Percentiles rank a stretch among this genome's conserved stretches.
phyloP scores from a whole-genome alignment of 352 stramenopile species.

The Pythium chondricola region DNA sequence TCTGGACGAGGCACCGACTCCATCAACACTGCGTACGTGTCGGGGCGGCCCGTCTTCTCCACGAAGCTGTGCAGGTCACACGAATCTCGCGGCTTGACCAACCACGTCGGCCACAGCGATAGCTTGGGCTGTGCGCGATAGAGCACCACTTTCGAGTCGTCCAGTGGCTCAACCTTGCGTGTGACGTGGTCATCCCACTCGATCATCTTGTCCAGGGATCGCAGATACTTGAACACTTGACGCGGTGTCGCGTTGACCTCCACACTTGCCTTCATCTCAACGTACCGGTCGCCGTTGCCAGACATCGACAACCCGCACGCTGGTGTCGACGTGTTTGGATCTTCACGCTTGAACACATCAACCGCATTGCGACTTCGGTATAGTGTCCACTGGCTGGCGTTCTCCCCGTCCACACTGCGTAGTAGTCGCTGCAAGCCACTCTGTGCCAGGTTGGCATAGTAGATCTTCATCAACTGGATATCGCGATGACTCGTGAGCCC shows the following conservation, averaged over 20 bases:
- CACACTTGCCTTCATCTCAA: conserved; percentile 73
- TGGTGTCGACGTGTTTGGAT: conserved; percentile 5
- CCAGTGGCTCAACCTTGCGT: conserved; percentile 55
- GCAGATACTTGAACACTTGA: conserved; percentile 55
- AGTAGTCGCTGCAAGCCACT: conserved; percentile 51
- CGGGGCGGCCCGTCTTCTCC: conserved; percentile 44
- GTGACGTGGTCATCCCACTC: conserved; percentile 32
- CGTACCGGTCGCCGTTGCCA: conserved; percentile 33
- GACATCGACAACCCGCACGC: conserved; percentile 13
- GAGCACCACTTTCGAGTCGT: conserved; percentile 55
- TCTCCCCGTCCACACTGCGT: conserved; percentile 24
- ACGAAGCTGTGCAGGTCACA: conserved; percentile 80
- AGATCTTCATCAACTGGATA: conserved; percentile 67
- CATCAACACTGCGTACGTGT: conserved; percentile 65
- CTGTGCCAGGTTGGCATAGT: conserved; percentile 60
- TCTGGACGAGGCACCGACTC: conserved; percentile 61
- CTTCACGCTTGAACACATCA: conserved; percentile 16
- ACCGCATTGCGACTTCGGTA: conserved; percentile 33
- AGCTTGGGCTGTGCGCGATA: conserved; percentile 64
- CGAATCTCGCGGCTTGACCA: conserved; percentile 74
- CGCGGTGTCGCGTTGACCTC: conserved; percentile 35
- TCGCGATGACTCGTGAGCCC: conserved; percentile 53
- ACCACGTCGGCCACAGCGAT: conserved; percentile 71
- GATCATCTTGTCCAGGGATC: conserved; percentile 31
- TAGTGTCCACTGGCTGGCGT: conserved; percentile 36